Evolutionary conservation across 257 asterid species (phyloP), one percentile per base, ranked within the genome.

Genomic region (Scutellaria barbata): DNA sequence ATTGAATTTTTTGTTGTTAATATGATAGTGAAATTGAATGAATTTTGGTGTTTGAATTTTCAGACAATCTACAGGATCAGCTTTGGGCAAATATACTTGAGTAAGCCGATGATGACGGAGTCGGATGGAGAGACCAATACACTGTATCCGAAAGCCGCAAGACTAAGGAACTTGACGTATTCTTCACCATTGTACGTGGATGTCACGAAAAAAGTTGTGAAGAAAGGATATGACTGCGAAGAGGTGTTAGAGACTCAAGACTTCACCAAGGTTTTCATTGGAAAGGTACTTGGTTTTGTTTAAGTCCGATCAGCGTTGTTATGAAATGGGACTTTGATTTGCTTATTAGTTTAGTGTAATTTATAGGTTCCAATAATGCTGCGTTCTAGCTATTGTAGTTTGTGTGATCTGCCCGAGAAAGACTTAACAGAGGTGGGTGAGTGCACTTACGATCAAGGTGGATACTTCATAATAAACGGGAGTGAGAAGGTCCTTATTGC

Each of bases 91-190:
- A 92, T 92, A 66, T 89, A 92, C 75, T 81, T 92, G 53, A 92
- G 97, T 79, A 92, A 89, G 72, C 96, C 96, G 12, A 89, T 89
- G 97, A 87, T 92, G 97, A 92, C 97, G 5, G 96, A 92, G 83
- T 92, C 97, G 1, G 97, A 92, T 78, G 97, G 97, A 64, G 97
- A 92, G 81, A 92, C 93, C 0, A 88, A 92, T 39, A 89, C 97
- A 6, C 81, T 92, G 82, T 92, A 89, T 77, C 97, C 97, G 0
- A 92, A 92, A 77, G 97, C 95, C 63, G 97, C 97, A 22, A 83
- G 96, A 85, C 79, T 92, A 54, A 86, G 97, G 84, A 92, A 92
- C 79, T 74, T 92, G 73, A 92, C 97, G 0, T 92, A 92, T 67
- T 92, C 97, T 18, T 92, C 97, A 1, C 96, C 97, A 3, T 56